A percentile compares a stretch with the other conserved stretches of the same genome.
phyloP scores from a whole-genome alignment of 2,329 filamentous ascomycete species.

The Clarireedia hainanense region DNA sequence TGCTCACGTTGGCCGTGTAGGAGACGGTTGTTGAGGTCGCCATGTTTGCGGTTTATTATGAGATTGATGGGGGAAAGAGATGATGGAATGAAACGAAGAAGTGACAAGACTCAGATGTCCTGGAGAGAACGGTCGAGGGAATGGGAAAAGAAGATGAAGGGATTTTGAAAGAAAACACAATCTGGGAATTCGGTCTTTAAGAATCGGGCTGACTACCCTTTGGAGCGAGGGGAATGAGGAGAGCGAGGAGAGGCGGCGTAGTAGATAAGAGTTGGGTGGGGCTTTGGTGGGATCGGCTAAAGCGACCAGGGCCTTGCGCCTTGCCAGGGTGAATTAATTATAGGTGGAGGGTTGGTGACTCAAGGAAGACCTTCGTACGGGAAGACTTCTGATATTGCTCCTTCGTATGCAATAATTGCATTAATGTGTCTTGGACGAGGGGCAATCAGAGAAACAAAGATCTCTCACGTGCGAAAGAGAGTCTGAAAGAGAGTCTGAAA shows the following conservation, averaged over 20 bases:
- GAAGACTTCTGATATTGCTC: too few relatives aligned
- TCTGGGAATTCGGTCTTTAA: not conserved
- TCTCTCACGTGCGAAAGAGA: too few relatives aligned
- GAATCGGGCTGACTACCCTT: not conserved
- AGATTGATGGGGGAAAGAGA: not conserved
- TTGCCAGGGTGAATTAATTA: not conserved
- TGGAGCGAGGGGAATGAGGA: too few relatives aligned
- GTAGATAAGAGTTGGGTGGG: not conserved
- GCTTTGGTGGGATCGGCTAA: not conserved
- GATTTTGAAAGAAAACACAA: not conserved
- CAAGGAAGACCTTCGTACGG: too few relatives aligned
- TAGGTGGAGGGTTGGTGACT: not conserved
- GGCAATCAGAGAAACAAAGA: too few relatives aligned
- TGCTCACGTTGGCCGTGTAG: slow-evolving; percentile 35
- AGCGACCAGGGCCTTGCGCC: too few relatives aligned
- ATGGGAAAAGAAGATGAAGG: not conserved
- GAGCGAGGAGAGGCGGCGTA: not conserved
- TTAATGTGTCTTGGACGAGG: too few relatives aligned
- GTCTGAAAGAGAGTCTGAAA: too few relatives aligned
- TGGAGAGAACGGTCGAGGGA: not conserved
- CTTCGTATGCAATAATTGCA: too few relatives aligned
- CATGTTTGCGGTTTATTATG: slow-evolving; percentile 22
- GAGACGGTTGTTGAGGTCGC: slow-evolving; percentile 27
- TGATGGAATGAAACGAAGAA: not conserved
- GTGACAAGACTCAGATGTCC: not conserved